Base-by-base conservation (phyloP, 768 basidiomycete genomes). In the Psilocybe cubensis region DNA sequence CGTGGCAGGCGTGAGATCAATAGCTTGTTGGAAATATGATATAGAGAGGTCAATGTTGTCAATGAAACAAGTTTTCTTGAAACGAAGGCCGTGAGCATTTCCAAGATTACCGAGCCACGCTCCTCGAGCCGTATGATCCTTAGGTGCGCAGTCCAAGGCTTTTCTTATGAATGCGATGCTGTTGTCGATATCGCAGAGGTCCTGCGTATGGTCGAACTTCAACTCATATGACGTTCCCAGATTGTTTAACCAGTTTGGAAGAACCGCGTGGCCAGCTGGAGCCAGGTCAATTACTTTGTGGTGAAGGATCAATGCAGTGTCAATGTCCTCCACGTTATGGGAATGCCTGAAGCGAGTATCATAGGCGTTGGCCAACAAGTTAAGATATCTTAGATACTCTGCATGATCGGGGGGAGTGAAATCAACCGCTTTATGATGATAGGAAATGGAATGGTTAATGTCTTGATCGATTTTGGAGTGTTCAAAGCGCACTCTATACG, bases 371-470 rank as follows among this genome's bases (percentile, higher is more conserved):
- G 44, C 58, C 35, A 59, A 52, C n/a, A 42, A 48, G 38, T 33
- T 17, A 6, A 52, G 38, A 20, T 38, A 23, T 6, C 35, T 27
- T 3, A 38, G 24, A 14, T 24, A 11, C 4, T 52, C 21, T 11
- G 38, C 50, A 12, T 52, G 35, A 27, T 23, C 35, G 20, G 33
- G 23, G 25, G 47, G 47, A 24, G 47, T 33, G 18, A 23, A 31
- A 2, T 49, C 47, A n/a, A 49, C 47, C 12, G 47, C 47, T n/a
- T 18, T 49, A 3, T 6, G 25, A 49, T 28, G 21, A 3, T 51
- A 49, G 23, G 43, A 38, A 24, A 64, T 57, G n/a, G 54, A 24
- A 20, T 54, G 49, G n/a, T 57, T 45, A 24, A 61, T 43, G 40
- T 57, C 59, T 11, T 44, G 14, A 47, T 43, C 38, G 27, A 14